Evolutionary conservation across 768 basidiomycete genomes (phyloP), one percentile per base, ranked within the genome.

Genomic region (Rhodotorula diobovata): DNA sequence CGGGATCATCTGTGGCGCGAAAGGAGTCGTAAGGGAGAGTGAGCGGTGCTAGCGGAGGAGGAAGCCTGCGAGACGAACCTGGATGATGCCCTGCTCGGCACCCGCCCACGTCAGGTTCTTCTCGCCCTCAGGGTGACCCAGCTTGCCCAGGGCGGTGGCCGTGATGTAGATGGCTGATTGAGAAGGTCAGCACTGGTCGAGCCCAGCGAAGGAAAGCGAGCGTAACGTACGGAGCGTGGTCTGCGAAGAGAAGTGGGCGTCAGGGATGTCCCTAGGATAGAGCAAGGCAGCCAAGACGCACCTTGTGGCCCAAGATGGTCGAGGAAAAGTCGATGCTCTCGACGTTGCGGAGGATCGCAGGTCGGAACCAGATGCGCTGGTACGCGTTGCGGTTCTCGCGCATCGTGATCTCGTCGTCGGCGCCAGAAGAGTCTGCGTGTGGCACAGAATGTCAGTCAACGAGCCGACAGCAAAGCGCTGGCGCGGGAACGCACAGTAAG

Each of bases 111-210:
- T 97, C 35, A 98, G 80, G 77, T 89, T 91, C 30, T 95, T 84
- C 81, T 98, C 95, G 16, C 95, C 95, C 70, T 96, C 91, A 0
- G 93, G 92, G 78, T 98, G 93, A 4, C 95, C 93, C 2, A 99
- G 87, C 82, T 95, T 97, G 66, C 93, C 91, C 7, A 93, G 84
- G 8, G 78, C 91, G 10, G 92, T 93, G 0, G 91, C 91, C n/a
- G 87, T 85, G 83, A 78, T 88, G 74, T 53, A 77, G 57, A 77
- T 79, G 5, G 93, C 56, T 57, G 34, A 37, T 20, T 4, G 35
- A 14, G 37, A 23, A 39, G 35, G 51, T 32, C 43, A 62, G 32
- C 11, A 21, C 25, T 1, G 25, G 32, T 2, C 39, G 43, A 46
- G n/a, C 2, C 8, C 4, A 25, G 28, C 16, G 35, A 60, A 9